A percentile compares a stretch with the other conserved stretches of the same genome.
Conservation (phyloP, 2,329 filamentous ascomycete genomes). For the Botryotinia convoluta region DNA sequence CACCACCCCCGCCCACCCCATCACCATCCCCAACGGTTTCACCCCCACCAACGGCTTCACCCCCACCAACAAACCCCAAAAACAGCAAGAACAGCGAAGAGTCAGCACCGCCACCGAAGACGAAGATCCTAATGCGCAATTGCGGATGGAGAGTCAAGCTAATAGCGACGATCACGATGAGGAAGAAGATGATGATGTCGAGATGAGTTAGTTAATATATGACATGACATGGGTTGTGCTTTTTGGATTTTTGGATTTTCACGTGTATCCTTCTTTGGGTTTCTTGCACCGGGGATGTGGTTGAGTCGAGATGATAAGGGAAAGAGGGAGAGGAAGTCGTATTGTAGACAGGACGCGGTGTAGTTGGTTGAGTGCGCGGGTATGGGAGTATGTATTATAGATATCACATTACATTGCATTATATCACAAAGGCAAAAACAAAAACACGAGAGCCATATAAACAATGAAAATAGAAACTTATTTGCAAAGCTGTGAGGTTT, state of each 20-base stretch:
- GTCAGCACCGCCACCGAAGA: slow-evolving; percentile 25
- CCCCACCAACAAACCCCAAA: slow-evolving; percentile 37
- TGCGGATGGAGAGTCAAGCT: slow-evolving; percentile 35
- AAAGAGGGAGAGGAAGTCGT: neutral
- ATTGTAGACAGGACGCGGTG: neutral
- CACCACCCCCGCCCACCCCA: neutral
- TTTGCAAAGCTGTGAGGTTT: neutral
- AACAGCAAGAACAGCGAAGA: slow-evolving; percentile 26
- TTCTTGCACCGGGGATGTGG: neutral
- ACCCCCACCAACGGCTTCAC: slow-evolving; percentile 32
- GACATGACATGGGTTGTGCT: neutral
- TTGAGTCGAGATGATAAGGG: neutral
- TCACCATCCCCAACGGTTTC: neutral
- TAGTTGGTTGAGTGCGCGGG: neutral
- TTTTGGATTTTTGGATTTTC: neutral
- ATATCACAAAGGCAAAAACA: neutral
- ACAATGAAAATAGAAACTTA: neutral
- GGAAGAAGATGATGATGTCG: slow-evolving; percentile 31
- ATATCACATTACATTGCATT: neutral
- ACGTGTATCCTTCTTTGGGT: neutral
- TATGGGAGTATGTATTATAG: neutral
- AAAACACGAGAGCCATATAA: neutral
- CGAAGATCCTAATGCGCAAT: slow-evolving; percentile 36
- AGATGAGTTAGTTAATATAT: slow-evolving; percentile 33
- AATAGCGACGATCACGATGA: neutral